Base-by-base conservation (phyloP, 2,329 filamentous ascomycete species). In the Cercospora brassicicola region DNA sequence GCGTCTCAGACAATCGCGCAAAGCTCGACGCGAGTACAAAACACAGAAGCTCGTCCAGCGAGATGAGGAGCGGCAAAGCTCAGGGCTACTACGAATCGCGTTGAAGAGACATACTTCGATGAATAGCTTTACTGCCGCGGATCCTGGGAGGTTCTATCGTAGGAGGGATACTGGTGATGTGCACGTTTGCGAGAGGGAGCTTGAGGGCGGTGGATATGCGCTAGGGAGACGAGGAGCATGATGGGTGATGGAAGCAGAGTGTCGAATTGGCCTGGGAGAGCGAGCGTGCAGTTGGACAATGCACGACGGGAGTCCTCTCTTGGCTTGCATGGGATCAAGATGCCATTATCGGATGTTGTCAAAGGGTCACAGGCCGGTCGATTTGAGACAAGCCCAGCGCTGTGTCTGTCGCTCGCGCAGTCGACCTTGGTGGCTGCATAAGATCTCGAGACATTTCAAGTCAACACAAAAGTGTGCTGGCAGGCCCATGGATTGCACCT, bases 41-140 rank as follows among this genome's bases (percentile, higher is more conserved):
- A 28, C 30, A 33, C 31, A 36, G 11, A 65, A 65, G 31, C 45
- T 42, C 0, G 55, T 55, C 2, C 48, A 57, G 20, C 45, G 66
- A 1, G 66, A 65, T 26, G 57, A 62, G 23, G 66, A 68, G n/a
- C 30, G 66, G 15, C 66, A 65, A 45, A 62, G 39, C 9, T 48
- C 64, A n/a, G 61, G 62, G 4, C 10, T 68, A 11, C 53, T 68
- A 5, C 55, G 66, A 3, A 68, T 68, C 9, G 66, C 66, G 6
- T 48, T 68, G 45, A 65, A 68, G 28, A 28, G 59, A 28, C 66
- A 59, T 26, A 62, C 53, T 18, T 65, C 62, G 1, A 59, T 59
- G 33, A 68, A 65, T 55, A 65, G 62, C 45, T 65, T 68, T 33
- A 68, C 66, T 2, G 59, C 53, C 1, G 62, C 62, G 0, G 62